Evolutionary conservation across 768 basidiomycete genomes (phyloP).

Genomic region (Tulasnella sp.): DNA sequence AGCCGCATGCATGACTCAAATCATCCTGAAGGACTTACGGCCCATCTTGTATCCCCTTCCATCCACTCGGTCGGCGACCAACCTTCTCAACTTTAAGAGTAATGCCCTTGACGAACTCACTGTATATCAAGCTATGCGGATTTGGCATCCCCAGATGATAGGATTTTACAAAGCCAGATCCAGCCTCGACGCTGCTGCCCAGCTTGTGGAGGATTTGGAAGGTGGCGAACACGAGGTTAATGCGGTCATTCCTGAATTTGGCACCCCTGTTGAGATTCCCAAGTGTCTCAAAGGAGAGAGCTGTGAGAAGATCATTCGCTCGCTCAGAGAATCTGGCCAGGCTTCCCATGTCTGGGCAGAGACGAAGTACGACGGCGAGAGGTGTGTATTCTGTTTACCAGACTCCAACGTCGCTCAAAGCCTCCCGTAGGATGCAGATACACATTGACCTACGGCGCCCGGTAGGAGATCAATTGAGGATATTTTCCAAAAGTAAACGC

Average conservation of each 20-base stretch:
- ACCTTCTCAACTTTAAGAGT: slow-evolving; percentile 43
- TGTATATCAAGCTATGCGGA: slow-evolving; percentile 50
- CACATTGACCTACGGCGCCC: slow-evolving; percentile 47
- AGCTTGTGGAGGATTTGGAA: slow-evolving; percentile 29
- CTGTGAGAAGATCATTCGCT: slow-evolving; percentile 41
- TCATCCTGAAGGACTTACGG: slow-evolving; percentile 76
- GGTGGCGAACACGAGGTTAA: slow-evolving; percentile 21
- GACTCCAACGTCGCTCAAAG: neutral
- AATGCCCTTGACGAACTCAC: slow-evolving; percentile 44
- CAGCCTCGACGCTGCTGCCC: slow-evolving; percentile 45
- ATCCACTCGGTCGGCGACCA: slow-evolving; percentile 35
- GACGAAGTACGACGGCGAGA: slow-evolving; percentile 89
- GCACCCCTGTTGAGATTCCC: slow-evolving; percentile 65
- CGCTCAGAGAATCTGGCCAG: slow-evolving; percentile 26
- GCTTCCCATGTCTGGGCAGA: slow-evolving; percentile 61
- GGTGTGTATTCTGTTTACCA: slow-evolving; percentile 26
- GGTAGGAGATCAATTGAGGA: slow-evolving; percentile 41
- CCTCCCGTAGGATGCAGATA: slow-evolving; percentile 53
- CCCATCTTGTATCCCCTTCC: slow-evolving; percentile 64
- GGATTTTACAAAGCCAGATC: slow-evolving; percentile 43
- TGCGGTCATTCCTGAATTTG: slow-evolving; percentile 35
- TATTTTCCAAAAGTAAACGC: slow-evolving; percentile 80
- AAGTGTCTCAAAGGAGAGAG: slow-evolving; percentile 67
- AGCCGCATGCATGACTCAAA: slow-evolving; percentile 62
- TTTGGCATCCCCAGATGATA: slow-evolving; percentile 56